Evolutionary conservation across 2,329 filamentous ascomycete genomes (phyloP).

Genomic region (Raffaelea deltoideospora): DNA sequence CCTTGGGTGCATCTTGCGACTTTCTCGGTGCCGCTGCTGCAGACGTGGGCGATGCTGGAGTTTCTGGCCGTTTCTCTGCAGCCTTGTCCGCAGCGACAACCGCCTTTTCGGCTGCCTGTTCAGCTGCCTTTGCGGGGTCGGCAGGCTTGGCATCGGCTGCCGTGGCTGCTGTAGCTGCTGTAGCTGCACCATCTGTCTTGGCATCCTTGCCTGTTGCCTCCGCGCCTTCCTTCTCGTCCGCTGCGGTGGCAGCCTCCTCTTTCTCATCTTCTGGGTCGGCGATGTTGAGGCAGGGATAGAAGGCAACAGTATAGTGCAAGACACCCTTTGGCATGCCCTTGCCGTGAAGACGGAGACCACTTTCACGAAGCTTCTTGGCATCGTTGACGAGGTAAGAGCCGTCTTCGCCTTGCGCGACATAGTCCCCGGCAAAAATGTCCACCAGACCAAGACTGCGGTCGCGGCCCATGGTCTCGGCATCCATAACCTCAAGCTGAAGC

Average conservation of each 20-base stretch:
- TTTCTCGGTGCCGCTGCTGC: conserved; percentile 20
- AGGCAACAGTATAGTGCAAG: conserved; percentile 69
- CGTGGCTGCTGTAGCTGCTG: conserved; percentile 3
- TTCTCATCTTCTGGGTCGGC: conserved; percentile 82
- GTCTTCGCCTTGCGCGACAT: conserved; percentile 58
- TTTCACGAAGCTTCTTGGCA: conserved; percentile 50
- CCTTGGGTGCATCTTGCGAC: conserved; percentile 22
- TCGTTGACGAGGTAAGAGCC: conserved; percentile 74
- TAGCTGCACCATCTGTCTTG: conserved; percentile 5
- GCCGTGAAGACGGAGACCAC: conserved; percentile 58
- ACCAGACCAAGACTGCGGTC: conserved; percentile 75
- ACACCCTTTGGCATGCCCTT: conserved; percentile 63
- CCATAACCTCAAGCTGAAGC: conserved; percentile 86
- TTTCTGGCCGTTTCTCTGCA: conserved; percentile 27
- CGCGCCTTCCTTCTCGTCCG: conserved; percentile 19
- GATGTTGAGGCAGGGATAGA: conserved; percentile 80
- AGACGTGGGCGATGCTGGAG: conserved; percentile 14
- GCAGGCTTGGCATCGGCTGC: neutral
- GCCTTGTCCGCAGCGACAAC: conserved; percentile 12
- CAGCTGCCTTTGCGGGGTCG: no score
- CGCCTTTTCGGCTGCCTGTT: conserved; percentile 2
- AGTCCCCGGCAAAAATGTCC: conserved; percentile 65
- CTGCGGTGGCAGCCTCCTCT: conserved; percentile 31
- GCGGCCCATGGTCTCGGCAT: conserved; percentile 81
- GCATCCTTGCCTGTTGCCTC: conserved; percentile 21